Conservation (phyloP, 805 yeast species). For the Lipomyces sp. region DNA sequence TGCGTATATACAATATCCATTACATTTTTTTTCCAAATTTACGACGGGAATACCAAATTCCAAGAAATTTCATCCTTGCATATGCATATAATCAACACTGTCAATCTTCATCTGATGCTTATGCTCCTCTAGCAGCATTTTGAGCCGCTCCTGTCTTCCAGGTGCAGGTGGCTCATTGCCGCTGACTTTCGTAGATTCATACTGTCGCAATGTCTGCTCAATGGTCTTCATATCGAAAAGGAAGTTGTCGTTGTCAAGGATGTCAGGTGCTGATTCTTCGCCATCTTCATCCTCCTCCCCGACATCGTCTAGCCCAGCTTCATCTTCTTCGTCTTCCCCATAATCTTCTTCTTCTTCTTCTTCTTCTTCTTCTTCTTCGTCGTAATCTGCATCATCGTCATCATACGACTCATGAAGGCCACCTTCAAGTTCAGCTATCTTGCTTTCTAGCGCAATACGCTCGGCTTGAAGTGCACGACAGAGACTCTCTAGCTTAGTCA, state of each 20-base stretch:
- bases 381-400: slow-evolving; percentile 25
- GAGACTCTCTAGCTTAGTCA: slow-evolving; percentile 31
- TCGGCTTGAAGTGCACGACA: slow-evolving; percentile 35
- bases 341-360: slow-evolving; percentile 16
- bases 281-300: slow-evolving; percentile 13
- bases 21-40: background rate
- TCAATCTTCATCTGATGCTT: slow-evolving; percentile 26
- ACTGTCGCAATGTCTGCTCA: slow-evolving; percentile 17
- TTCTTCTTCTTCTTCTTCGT: slow-evolving; percentile 22
- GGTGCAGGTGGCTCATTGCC: slow-evolving; percentile 24
- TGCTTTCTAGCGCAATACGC: slow-evolving; percentile 28
- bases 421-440: slow-evolving; percentile 29
- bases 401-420: slow-evolving; percentile 22
- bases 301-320: slow-evolving; percentile 14
- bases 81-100: slow-evolving; percentile 22
- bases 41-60: background rate
- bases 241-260: slow-evolving; percentile 3
- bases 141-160: slow-evolving; percentile 17
- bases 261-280: slow-evolving; percentile 1
- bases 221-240: slow-evolving; percentile 13
- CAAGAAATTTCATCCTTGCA: slow-evolving; percentile 4
- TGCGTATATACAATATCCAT: background rate
- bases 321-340: slow-evolving; percentile 11
- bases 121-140: slow-evolving; percentile 21
- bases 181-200: slow-evolving; percentile 21